A percentile compares a stretch with the other conserved stretches of the same genome.
These are phyloP conservation scores for Orbilia blumenaviensis DNA, from an alignment of 2,329 filamentous ascomycete species.

Conservation along the genomic window DNA sequence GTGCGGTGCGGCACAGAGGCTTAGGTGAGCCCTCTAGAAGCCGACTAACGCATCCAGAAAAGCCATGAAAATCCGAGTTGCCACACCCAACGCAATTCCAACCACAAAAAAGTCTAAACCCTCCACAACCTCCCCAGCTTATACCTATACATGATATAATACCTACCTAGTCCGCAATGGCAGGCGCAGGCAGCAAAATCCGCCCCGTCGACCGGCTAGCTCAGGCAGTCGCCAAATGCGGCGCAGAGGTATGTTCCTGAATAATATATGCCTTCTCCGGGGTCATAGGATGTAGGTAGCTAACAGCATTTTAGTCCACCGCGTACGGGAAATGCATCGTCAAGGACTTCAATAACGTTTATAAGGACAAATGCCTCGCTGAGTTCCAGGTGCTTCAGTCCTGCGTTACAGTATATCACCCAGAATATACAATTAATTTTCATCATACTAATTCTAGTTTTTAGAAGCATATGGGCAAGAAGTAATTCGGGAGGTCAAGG, in stretches of 20 bases:
- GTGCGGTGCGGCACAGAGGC: too few species aligned
- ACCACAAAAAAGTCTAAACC: neutral
- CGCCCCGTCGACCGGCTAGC: conserved; percentile 76
- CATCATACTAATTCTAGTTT: neutral
- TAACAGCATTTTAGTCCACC: conserved; percentile 69
- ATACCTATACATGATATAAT: neutral
- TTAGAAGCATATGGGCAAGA: conserved; percentile 43
- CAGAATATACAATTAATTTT: neutral
- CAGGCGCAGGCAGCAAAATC: conserved; percentile 64
- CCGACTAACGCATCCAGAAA: too few species aligned
- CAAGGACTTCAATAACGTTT: conserved; percentile 85
- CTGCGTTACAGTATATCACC: conserved; percentile 30
- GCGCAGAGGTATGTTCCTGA: conserved; percentile 67
- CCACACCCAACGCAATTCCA: too few species aligned
- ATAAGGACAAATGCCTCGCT: conserved; percentile 86
- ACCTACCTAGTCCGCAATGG: neutral
- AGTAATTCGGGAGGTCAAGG: neutral
- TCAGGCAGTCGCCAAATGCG: conserved; percentile 73
- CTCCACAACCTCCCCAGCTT: neutral
- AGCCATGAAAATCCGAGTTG: too few species aligned
- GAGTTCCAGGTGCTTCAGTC: conserved; percentile 70
- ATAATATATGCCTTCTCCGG: neutral
- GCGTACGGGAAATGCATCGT: conserved; percentile 91
- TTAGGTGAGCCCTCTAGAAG: too few species aligned
- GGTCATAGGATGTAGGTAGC: neutral